Conservation (phyloP, 345 rosid genomes). For the Lepidium africanum region DNA sequence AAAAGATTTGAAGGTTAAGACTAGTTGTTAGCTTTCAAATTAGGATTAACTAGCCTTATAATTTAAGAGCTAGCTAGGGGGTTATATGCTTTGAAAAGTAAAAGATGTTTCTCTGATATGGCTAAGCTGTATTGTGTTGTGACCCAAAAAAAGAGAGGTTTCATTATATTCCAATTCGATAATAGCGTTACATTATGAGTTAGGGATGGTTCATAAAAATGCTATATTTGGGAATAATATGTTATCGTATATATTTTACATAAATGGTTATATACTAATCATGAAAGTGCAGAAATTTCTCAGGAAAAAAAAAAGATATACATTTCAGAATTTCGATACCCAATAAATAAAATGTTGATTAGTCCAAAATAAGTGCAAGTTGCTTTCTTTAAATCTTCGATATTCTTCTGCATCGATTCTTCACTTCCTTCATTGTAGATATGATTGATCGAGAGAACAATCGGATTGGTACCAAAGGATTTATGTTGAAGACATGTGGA, state of each 20-base stretch:
- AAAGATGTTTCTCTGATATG: conserved; percentile 12
- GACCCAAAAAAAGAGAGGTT: too few relatives aligned
- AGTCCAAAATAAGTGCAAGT: conserved; percentile 17
- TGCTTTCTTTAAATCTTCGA: conserved; percentile 19
- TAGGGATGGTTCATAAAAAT: neutral
- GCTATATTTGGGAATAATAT: too few relatives aligned
- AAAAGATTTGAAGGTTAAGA: conserved; percentile 9
- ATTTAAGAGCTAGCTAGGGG: conserved; percentile 2
- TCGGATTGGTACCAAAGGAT: conserved; percentile 5
- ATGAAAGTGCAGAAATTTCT: neutral
- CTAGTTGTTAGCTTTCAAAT: neutral
- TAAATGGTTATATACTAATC: too few relatives aligned
- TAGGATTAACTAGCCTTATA: neutral
- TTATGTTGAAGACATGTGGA: neutral
- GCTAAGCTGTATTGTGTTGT: too few relatives aligned
- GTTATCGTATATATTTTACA: too few relatives aligned
- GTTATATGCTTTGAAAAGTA: conserved; percentile 21
- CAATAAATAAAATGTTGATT: neutral
- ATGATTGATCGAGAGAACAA: conserved; percentile 8
- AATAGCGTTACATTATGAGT: neutral
- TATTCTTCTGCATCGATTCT: neutral
- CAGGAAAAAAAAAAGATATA: neutral
- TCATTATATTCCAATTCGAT: neutral
- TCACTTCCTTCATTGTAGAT: conserved; percentile 7
- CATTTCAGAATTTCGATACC: conserved; percentile 25